Evolutionary conservation across 1,284 basidiomycete species (phyloP).

Genomic region (Fomitiporia mediterranea): DNA sequence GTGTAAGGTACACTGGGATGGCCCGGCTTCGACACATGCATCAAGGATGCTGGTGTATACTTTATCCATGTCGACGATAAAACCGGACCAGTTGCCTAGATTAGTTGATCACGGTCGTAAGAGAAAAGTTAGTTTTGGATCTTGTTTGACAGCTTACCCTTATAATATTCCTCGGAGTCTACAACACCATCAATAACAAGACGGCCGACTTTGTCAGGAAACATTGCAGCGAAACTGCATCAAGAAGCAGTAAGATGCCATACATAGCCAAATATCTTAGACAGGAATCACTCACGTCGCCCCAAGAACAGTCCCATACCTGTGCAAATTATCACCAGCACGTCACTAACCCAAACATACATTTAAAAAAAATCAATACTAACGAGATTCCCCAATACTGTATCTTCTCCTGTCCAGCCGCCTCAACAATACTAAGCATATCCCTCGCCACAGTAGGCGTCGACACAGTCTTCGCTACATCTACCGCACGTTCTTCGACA

Average conservation of each 20-base stretch:
- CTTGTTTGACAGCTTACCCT: constrained; percentile 2
- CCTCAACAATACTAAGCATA: constrained; percentile 28
- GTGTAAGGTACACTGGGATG: constrained; percentile 19
- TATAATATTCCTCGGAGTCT: constrained; percentile 14
- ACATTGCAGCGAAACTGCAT: constrained; percentile 26
- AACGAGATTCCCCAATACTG: constrained; percentile 30
- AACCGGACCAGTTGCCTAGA: constrained; percentile 21
- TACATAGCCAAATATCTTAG: too few relatives aligned
- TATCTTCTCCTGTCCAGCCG: constrained; percentile 26
- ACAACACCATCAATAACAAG: constrained; percentile 22
- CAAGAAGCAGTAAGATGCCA: neutral
- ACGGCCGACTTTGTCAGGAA: constrained; percentile 25
- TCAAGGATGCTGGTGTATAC: constrained; percentile 18
- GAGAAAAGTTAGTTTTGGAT: too few relatives aligned
- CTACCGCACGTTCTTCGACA: neutral
- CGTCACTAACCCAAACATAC: too few relatives aligned
- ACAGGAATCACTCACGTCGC: constrained; percentile 23
- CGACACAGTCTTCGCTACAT: constrained; percentile 11
- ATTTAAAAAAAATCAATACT: constrained; percentile 9
- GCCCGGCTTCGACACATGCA: constrained; percentile 24
- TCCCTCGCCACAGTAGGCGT: constrained; percentile 26
- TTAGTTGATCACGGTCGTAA: too few relatives aligned
- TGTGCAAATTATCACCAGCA: constrained; percentile 6
- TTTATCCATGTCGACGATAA: constrained; percentile 22
- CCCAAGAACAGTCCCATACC: constrained; percentile 26